Base-by-base conservation (phyloP, 192 early-diverging fungal genomes). In the Podila epicladia region DNA sequence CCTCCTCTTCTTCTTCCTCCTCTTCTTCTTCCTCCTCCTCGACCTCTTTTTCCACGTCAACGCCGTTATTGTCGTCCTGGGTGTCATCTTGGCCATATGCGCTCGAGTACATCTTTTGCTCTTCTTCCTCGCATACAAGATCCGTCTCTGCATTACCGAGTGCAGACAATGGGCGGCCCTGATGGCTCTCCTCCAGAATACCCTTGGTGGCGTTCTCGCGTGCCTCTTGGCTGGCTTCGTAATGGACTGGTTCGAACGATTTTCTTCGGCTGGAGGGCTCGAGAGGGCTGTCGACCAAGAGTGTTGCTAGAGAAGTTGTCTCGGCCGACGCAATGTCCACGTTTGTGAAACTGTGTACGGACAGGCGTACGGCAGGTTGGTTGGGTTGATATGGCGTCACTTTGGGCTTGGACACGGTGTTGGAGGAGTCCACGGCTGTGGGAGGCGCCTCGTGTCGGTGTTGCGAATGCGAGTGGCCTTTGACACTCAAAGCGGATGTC, bases 331-430 rank as follows among this genome's bases (percentile, higher is more conserved):
- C 59, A 61, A 26, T 4, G 17, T 28, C 11, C 19, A 2, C 59
- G 20, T 32, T 28, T 20, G 59, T 33, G 19, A 79, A 24, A 24
- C 65, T 72, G 2, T 57, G 32, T 9, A 64, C 33, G 15, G 45
- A 49, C n/a, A 79, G 59, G 11, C 70, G 76, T 24, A 79, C 76
- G 15, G 69, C 59, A 32, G 70, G 65, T 20, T 79, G 76, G 22
- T 63, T 64, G 13, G 70, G 61, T 29, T 72, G 70, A 26, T 79
- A 79, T 6, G 76, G 76, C 1, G 70, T 79, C 22, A 79, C 76
- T 12, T 50, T 72, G 5, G 70, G 76, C 29, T 33, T 29, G 20
- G 65, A 63, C 11, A 15, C 38, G 1, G 63, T 65, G 71, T 50
- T 65, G 22, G 62, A n/a, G 0, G 20, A 48, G 33, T 67, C 59